Base-by-base conservation (phyloP, 2,329 filamentous ascomycete genomes). In the Scedosporium apiospermum region DNA sequence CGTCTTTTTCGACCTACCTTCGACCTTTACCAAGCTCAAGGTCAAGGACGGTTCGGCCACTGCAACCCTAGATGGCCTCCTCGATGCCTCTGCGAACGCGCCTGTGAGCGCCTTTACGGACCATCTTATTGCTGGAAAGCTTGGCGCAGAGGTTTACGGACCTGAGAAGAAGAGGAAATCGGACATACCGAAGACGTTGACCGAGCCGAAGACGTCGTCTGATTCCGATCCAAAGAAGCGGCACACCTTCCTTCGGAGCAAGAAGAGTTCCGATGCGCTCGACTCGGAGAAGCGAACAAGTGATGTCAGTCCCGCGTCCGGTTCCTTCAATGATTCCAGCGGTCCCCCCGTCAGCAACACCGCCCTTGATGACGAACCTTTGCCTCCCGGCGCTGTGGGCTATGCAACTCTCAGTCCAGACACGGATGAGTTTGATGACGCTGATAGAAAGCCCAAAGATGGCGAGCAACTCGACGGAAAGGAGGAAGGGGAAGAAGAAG, bases 71-170 rank as follows among this genome's bases (percentile, higher is more conserved):
- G 93, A 99, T 67, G 93, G 87, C 71, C 96, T 99, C 61, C 82
- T 99, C 16, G 89, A 96, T 71, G 95, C 93, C 6, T 95, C 93
- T 2, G 90, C 91, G 2, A 84, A 82, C 64, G 93, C 95, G 0
- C 95, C 95, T 1, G 92, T 96, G 34, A 91, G 82, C 67, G 93
- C 93, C 27, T 98, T 98, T 69, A 96, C 90, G 0, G 91, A 97
- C 69, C 92, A 97, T 72, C 85, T 88, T 0, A 92, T 90, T 70
- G 89, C 88, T 30, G 92, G 92, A 4, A 85, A 86, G 65, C 79
- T 92, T 10, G 89, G 91, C 26, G 73, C 83, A 4, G 89, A 93
- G 68, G 83, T 93, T 0, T 96, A 95, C 70, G 88, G 88, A 41
- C 71, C 77, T 66, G 76, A 82, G 66, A 82, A 80, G 71, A 83